Base-by-base conservation (phyloP, 208 protist species). In the Trypanosoma cruzi region DNA sequence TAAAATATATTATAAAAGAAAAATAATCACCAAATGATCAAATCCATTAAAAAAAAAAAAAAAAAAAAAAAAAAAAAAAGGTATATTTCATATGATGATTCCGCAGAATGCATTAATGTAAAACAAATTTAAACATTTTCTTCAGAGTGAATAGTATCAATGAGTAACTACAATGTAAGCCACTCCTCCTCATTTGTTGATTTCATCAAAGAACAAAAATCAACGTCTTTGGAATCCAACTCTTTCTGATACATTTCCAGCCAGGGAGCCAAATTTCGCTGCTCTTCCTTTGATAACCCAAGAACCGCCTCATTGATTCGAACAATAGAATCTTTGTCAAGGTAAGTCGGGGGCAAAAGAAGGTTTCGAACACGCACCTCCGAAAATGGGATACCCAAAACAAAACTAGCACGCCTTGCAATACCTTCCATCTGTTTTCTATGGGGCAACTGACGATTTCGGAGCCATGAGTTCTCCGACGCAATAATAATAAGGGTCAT, bases 391-490 rank as follows among this genome's bases (percentile, higher is more conserved):
- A 93, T 84, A 14, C 88, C 84, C 48, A 93, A 67, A 57, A 93
- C 84, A 80, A 96, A 88, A 58, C 86, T 88, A 24, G 72, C 78
- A 37, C 90, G 79, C 26, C 90, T 80, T 18, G 80, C 86, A 60
- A 96, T 93, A 24, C 90, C 90, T 48, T 96, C 90, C 62, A 96
- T 66, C 63, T 96, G 90, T 73, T 90, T 90, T 48, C 65, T 63
- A 32, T 96, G 90, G 1, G 88, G 86, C 34, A 96, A 53, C 60
- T 96, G 90, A 28, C 90, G 87, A 37, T 86, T 91, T 1, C 90
- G 79, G 22, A 93, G 70, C 88, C 90, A 96, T 42, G 84, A 69
- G 62, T 93, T 96, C 31, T 88, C 78, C 18, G 90, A 92, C 20
- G 88, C 87, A 46, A 96, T 92, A 10, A 80, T 92, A 58, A 96